A percentile compares a stretch with the other conserved stretches of the same genome.
Evolutionary conservation across 768 basidiomycete species (phyloP).

Genomic region (Nidula microcarpa): DNA sequence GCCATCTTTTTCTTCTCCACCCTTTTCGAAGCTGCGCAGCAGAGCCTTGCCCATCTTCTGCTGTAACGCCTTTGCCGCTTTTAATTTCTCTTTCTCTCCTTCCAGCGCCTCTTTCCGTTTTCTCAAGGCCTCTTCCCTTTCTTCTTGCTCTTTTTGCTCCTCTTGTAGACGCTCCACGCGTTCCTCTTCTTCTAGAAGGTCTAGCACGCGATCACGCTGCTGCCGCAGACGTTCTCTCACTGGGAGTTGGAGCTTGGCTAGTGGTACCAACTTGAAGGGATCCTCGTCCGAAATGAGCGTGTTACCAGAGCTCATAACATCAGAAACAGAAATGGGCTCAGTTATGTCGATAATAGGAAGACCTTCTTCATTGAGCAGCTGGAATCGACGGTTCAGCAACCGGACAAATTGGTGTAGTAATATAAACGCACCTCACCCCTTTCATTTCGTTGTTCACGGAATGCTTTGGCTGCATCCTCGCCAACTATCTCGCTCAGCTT

Average conservation of each 20-base stretch:
- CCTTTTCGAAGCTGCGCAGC: slow-evolving; percentile 40
- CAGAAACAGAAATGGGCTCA: slow-evolving; percentile 42
- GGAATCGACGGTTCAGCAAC: slow-evolving; percentile 11
- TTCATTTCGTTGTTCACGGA: slow-evolving; percentile 39
- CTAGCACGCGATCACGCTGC: slow-evolving; percentile 64
- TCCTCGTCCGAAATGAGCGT: slow-evolving; percentile 32
- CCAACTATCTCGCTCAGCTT: slow-evolving; percentile 59
- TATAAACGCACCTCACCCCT: slow-evolving; percentile 58
- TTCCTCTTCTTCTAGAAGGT: slow-evolving; percentile 73
- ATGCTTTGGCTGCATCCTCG: slow-evolving; percentile 27
- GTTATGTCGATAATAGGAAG: slow-evolving; percentile 77
- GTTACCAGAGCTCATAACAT: slow-evolving; percentile 8
- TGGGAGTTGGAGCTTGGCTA: slow-evolving; percentile 38
- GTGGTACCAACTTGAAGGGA: slow-evolving; percentile 41
- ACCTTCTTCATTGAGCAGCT: slow-evolving; percentile 77
- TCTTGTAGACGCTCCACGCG: slow-evolving; percentile 36
- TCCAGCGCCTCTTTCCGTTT: slow-evolving; percentile 46
- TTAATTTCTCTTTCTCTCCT: slow-evolving; percentile 32
- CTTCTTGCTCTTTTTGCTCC: slow-evolving; percentile 33
- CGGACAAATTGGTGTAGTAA: slow-evolving; percentile 12
- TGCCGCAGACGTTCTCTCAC: slow-evolving; percentile 48
- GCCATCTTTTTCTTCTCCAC: slow-evolving; percentile 27
- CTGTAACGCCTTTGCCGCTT: slow-evolving; percentile 52
- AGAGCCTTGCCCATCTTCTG: slow-evolving; percentile 78
- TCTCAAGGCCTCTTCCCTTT: slow-evolving; percentile 42